phyloP scores from a whole-genome alignment of 2,329 filamentous ascomycete genomes.

The Paramyrothecium roridum region DNA sequence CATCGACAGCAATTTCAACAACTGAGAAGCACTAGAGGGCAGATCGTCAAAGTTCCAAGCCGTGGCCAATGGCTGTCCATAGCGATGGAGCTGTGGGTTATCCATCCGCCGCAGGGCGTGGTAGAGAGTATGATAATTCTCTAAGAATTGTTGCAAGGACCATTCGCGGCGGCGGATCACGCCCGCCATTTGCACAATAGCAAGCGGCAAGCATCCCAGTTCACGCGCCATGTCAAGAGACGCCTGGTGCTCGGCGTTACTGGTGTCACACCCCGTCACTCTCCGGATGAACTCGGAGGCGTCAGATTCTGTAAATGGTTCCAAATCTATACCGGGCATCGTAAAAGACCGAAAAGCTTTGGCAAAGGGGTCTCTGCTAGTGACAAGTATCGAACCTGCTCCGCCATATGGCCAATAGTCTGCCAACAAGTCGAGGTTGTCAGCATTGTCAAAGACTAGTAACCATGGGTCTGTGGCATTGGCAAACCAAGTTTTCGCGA shows the following conservation, averaged over 20 bases:
- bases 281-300: background rate
- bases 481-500: background rate
- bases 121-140: background rate
- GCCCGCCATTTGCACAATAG: background rate
- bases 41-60: background rate
- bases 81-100: background rate
- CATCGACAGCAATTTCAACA: background rate
- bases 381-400: constrained; percentile 1
- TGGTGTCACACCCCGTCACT: background rate
- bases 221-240: background rate
- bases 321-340: background rate
- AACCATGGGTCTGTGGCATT: background rate
- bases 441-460: constrained; percentile 2
- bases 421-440: background rate
- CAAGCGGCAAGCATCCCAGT: background rate
- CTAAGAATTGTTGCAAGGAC: background rate
- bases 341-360: constrained; percentile 1
- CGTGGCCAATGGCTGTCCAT: background rate
- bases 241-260: background rate
- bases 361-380: constrained; percentile 2
- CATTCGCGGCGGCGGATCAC: background rate
- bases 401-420: background rate
- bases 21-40: background rate
- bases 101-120: background rate
- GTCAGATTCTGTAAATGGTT: background rate